Percentiles rank a stretch among this genome's conserved stretches.
Evolutionary conservation across 2,329 filamentous ascomycete species (phyloP).

Genomic region (Stachybotrys chlorohalonatus): DNA sequence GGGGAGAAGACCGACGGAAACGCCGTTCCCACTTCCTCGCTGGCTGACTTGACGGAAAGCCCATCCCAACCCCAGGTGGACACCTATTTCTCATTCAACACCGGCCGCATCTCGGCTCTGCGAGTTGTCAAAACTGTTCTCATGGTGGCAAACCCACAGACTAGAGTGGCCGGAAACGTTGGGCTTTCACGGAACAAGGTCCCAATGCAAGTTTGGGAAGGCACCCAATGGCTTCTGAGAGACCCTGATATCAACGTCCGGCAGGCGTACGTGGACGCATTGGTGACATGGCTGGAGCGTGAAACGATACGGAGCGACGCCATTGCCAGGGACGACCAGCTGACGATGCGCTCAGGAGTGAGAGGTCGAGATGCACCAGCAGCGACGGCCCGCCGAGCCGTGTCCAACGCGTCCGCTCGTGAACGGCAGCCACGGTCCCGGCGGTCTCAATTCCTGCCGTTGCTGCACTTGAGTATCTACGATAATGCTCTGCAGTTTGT

Average conservation of each 20-base stretch:
- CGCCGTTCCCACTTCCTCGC: slow-evolving; percentile 19
- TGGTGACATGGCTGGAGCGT: slow-evolving; percentile 76
- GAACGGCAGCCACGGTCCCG: slow-evolving; percentile 43
- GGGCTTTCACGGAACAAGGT: slow-evolving; percentile 66
- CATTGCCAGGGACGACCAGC: slow-evolving; percentile 47
- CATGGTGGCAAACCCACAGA: slow-evolving; percentile 65
- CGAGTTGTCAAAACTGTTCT: slow-evolving; percentile 76
- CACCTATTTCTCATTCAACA: slow-evolving; percentile 41
- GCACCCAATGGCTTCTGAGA: slow-evolving; percentile 86
- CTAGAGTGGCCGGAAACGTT: slow-evolving; percentile 47
- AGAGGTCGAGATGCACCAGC: slow-evolving; percentile 31
- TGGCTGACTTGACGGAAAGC: slow-evolving; percentile 31
- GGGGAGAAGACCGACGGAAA: slow-evolving; percentile 38
- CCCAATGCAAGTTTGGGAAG: slow-evolving; percentile 82
- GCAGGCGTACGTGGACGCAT: slow-evolving; percentile 74
- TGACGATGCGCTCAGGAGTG: slow-evolving; percentile 31
- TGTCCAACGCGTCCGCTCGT: slow-evolving; percentile 56
- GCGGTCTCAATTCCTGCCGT: slow-evolving; percentile 65
- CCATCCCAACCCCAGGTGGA: slow-evolving; percentile 36
- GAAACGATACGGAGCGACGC: slow-evolving; percentile 64
- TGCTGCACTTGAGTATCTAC: slow-evolving; percentile 82
- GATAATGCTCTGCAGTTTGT: slow-evolving; percentile 73
- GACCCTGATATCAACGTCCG: slow-evolving; percentile 72
- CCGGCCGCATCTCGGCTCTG: slow-evolving; percentile 57
- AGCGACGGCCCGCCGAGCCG: slow-evolving; percentile 46